Evolutionary conservation across 179 eudicot genomes (phyloP), one percentile per base, ranked within the genome.

Genomic region (Pouteria campechiana): DNA sequence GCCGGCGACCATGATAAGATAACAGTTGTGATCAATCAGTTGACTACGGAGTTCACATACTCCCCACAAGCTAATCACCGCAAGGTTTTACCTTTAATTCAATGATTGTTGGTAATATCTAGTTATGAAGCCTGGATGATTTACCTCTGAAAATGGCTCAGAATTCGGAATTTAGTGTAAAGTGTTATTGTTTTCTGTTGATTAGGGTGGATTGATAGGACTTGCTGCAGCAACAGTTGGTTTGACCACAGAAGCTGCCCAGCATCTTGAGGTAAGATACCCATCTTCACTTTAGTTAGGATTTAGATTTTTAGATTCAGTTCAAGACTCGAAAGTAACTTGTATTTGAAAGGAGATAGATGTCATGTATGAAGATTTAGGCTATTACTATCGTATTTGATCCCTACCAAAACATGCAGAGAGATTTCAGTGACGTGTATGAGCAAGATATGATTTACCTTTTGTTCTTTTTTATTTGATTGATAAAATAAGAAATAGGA

Each of bases 171-270:
- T 17, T 29, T 34, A 19, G 14, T 16, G 10, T 39, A 31, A 28
- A 41, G 50, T 22, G 24, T 20, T 23, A 34, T 23, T 25, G 33
- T 60, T 21, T 27, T 35, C 48, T 41, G 30, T 39, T 49, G 46
- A 14, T 54, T 57, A 90, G 98, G 98, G 98, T 48, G 98, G 98
- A 40, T 71, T 90, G 74, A 90, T 90, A 22, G 98, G 98, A 46
- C 60, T 90, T 63, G 98, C 98, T 13, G 98, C 98, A 4, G 96
- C 75, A 25, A 90, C 98, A 4, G 98, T 90, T 55, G 98, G 94
- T 50, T 73, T 90, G 84, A 69, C 84, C 44, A 37, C 69, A 0
- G 98, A 90, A 48, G 98, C 98, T 8, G 68, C 94, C n/a, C 98
- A 86, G 65, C 96, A 90, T 86, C 92, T 90, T 20, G 98, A 90